Percentiles rank a stretch among this genome's conserved stretches.
These are phyloP conservation scores for Marasmius fiardii DNA, from an alignment of 1,284 basidiomycete genomes.

Conservation along the genomic window DNA sequence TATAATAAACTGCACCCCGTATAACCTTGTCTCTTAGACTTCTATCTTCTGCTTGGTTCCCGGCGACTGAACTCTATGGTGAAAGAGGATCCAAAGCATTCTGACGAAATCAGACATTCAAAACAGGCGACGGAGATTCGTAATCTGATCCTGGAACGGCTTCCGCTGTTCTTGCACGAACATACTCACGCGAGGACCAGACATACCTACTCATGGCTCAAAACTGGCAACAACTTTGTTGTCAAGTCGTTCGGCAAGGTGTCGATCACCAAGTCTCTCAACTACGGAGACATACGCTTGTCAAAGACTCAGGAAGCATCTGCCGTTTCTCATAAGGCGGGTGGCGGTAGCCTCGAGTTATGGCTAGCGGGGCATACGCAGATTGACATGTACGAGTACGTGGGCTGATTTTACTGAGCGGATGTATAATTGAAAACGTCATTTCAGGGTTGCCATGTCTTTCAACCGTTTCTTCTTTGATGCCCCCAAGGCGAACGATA, in stretches of 20 bases:
- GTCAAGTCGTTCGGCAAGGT: constrained; percentile 67
- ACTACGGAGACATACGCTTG: constrained; percentile 44
- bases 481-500: constrained; percentile 76
- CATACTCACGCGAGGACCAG: constrained; percentile 71
- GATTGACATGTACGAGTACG: constrained; percentile 92
- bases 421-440: constrained; percentile 3
- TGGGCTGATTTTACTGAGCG: constrained; percentile 13
- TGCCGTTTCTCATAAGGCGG: constrained; percentile 60
- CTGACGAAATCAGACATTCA: constrained; percentile 47
- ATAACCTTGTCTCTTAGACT: constrained; percentile 36
- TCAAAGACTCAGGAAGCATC: constrained; percentile 67
- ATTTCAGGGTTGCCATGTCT: constrained; percentile 68
- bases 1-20: background rate
- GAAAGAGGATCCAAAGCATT: constrained; percentile 70
- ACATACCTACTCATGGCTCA: constrained; percentile 75
- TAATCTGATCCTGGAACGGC: constrained; percentile 76
- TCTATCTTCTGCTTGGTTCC: constrained; percentile 68
- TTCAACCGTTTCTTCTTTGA: constrained; percentile 77
- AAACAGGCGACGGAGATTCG: constrained; percentile 50
- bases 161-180: constrained; percentile 92
- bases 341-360: constrained; percentile 65
- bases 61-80: constrained; percentile 70
- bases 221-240: constrained; percentile 66
- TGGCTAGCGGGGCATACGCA: constrained; percentile 74
- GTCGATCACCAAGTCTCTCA: constrained; percentile 56